Evolutionary conservation across 208 protist species (phyloP).

Genomic region (Crithidia fasciculata): DNA sequence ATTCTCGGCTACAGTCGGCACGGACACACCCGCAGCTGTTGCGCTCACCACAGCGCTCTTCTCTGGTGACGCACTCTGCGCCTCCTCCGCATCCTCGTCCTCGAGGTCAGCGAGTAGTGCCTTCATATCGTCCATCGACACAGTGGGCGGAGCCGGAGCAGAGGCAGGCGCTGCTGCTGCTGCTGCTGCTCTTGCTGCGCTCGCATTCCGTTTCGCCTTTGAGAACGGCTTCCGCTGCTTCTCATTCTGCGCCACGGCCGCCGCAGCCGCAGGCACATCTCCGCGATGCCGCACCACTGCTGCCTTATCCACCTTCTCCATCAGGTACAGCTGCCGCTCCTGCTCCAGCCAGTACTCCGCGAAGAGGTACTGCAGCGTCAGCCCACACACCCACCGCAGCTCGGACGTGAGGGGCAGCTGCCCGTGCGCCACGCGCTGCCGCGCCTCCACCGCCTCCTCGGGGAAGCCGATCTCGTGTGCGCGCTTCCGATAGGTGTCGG

Average conservation of each 20-base stretch:
- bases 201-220: constrained; percentile 4
- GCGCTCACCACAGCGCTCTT: not conserved
- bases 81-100: constrained; percentile 1
- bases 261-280: too few species aligned
- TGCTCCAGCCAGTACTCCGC: constrained; percentile 79
- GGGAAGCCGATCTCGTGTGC: constrained; percentile 76
- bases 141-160: constrained; percentile 1
- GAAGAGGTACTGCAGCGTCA: constrained; percentile 84
- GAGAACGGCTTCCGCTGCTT: constrained; percentile 7
- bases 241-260: not conserved
- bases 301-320: constrained; percentile 39
- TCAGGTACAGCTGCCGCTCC: constrained; percentile 56
- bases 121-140: constrained; percentile 66
- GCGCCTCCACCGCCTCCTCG: constrained; percentile 87
- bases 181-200: not conserved
- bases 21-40: too few species aligned
- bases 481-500: constrained; percentile 83
- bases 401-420: constrained; percentile 66
- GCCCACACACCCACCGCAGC: constrained; percentile 77
- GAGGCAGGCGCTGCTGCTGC: not conserved
- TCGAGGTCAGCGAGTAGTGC: constrained; percentile 54
- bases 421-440: constrained; percentile 87
- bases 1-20: too few species aligned
- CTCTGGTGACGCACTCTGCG: not conserved
- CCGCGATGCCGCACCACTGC: not conserved